Conservation (phyloP, 2,329 filamentous ascomycete genomes). For the Laburnicola sp. region DNA sequence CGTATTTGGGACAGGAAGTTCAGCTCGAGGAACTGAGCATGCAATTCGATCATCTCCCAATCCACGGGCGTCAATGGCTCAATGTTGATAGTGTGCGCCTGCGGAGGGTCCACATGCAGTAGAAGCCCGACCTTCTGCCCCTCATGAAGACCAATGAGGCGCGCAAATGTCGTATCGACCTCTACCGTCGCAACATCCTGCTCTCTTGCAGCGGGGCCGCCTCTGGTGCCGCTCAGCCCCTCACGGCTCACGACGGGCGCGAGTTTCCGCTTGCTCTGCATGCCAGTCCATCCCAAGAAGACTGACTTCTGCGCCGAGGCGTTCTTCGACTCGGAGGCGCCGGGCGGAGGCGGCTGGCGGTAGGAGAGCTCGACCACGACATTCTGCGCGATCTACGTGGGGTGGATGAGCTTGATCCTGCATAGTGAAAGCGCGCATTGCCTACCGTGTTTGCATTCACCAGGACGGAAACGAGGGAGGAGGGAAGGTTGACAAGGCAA, state of each 20-base stretch:
- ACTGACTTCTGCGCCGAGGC: conserved; percentile 65
- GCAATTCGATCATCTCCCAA: conserved; percentile 98
- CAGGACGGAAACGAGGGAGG: conserved; percentile 79
- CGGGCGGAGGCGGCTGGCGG: conserved; percentile 59
- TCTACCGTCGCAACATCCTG: conserved; percentile 80
- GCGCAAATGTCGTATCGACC: conserved; percentile 82
- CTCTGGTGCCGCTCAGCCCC: conserved; percentile 65
- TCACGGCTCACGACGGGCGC: conserved; percentile 74
- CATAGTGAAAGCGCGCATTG: conserved; percentile 11
- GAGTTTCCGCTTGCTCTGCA: conserved; percentile 87
- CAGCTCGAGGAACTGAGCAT: conserved; percentile 91
- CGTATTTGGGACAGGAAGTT: conserved; percentile 93
- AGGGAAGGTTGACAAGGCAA: conserved; percentile 90
- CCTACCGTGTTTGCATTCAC: conserved; percentile 88
- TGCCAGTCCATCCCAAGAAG: conserved; percentile 95
- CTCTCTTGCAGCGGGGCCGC: conserved; percentile 63
- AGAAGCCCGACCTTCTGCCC: conserved; percentile 72
- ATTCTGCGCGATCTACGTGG: conserved; percentile 80
- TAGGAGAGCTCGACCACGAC: conserved; percentile 90
- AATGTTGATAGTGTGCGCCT: conserved; percentile 93
- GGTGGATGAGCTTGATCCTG: conserved; percentile 53
- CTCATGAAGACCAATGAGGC: conserved; percentile 74
- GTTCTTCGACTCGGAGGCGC: conserved; percentile 41
- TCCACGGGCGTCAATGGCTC: conserved; percentile 93
- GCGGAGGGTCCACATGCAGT: conserved; percentile 85